A percentile compares a stretch with the other conserved stretches of the same genome.
These are phyloP conservation scores for Auricularia heimuer DNA, from an alignment of 768 basidiomycete genomes.

Conservation along the genomic window DNA sequence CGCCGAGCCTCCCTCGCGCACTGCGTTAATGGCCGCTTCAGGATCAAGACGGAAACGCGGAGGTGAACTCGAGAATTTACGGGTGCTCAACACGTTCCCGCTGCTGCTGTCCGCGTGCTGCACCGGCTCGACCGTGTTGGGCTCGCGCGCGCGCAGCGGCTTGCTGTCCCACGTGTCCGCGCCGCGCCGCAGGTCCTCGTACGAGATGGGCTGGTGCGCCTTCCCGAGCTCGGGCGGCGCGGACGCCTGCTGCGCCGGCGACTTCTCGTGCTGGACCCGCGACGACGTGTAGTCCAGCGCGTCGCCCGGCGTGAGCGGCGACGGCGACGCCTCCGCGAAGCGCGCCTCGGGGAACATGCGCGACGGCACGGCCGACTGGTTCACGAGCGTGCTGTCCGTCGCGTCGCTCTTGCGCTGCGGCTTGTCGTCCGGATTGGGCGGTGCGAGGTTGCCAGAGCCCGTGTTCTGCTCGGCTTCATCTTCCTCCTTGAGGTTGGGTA, in stretches of 20 bases:
- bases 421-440: not conserved
- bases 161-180: not conserved
- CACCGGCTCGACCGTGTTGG: not conserved
- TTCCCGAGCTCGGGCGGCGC: conserved; percentile 47
- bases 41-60: not conserved
- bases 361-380: not conserved
- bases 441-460: not conserved
- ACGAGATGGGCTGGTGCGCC: conserved; percentile 16
- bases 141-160: not conserved
- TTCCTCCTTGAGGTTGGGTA: not conserved
- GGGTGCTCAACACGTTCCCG: too few relatives aligned
- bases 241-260: conserved; percentile 19
- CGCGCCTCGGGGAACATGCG: conserved; percentile 16
- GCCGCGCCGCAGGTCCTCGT: not conserved
- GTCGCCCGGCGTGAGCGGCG: conserved; percentile 16
- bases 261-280: conserved; percentile 8
- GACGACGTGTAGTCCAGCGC: not conserved
- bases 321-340: conserved; percentile 37
- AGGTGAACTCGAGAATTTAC: not conserved
- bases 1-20: not conserved
- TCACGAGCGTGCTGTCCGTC: not conserved
- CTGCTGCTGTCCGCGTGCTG: not conserved
- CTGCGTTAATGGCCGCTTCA: not conserved
- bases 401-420: not conserved
- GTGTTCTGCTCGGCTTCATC: not conserved